Conservation (phyloP, 495 filamentous ascomycete genomes). For the Xylaria intraflava region DNA sequence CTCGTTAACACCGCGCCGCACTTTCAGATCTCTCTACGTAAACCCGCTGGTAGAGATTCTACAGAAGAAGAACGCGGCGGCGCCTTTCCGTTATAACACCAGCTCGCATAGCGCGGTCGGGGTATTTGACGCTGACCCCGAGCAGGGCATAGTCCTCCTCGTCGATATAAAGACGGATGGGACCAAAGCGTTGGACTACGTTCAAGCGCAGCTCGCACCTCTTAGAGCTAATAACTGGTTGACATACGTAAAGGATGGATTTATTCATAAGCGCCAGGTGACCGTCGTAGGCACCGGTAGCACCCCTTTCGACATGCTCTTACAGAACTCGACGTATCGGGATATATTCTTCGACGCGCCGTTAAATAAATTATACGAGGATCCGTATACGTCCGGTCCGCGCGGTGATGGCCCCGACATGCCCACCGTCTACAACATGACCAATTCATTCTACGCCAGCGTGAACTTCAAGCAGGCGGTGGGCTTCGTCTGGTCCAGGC, state of each 20-base stretch:
- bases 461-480: slow-evolving; percentile 41
- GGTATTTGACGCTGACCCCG: slow-evolving; percentile 53
- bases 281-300: slow-evolving; percentile 78
- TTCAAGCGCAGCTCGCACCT: slow-evolving; percentile 57
- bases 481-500: slow-evolving; percentile 40
- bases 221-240: slow-evolving; percentile 58
- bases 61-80: slow-evolving; percentile 45
- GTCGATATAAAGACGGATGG: slow-evolving; percentile 63
- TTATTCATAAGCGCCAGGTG: slow-evolving; percentile 49
- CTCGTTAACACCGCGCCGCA: slow-evolving; percentile 48
- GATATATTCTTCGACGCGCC: slow-evolving; percentile 68
- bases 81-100: slow-evolving; percentile 34
- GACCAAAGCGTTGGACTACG: slow-evolving; percentile 44
- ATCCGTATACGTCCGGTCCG: slow-evolving; percentile 11
- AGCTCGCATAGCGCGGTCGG: no score
- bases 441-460: slow-evolving; percentile 51
- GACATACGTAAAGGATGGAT: slow-evolving; percentile 49
- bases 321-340: slow-evolving; percentile 43
- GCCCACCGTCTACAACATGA: slow-evolving; percentile 30
- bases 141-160: slow-evolving; percentile 61
- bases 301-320: slow-evolving; percentile 58
- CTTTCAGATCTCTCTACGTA: slow-evolving; percentile 58
- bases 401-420: slow-evolving; percentile 2
- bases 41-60: slow-evolving; percentile 56
- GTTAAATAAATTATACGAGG: slow-evolving; percentile 38